Evolutionary conservation across 2,329 filamentous ascomycete genomes (phyloP), one percentile per base, ranked within the genome.

Genomic region (Colletotrichum tropicicola): DNA sequence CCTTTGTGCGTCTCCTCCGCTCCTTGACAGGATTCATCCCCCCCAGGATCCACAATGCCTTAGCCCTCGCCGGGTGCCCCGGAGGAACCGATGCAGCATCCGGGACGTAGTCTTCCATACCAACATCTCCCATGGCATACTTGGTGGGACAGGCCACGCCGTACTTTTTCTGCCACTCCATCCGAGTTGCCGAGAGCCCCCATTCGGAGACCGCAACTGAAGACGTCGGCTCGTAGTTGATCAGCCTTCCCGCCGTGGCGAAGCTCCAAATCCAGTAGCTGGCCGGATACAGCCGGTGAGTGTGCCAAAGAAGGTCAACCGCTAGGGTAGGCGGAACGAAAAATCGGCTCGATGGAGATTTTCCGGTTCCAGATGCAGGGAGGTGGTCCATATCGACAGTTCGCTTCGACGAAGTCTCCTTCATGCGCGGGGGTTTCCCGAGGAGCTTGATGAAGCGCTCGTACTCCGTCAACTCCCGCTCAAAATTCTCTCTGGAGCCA

Each of bases 261-360:
- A 66, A 55, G 10, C 58, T 63, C 44, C 57, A 66, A 6, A 45
- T 9, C 66, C 66, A 68, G 44, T 68, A 68, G 25, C 13, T 62
- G 2, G 53, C 66, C 5, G 66, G 66, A 17, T 59, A 68, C 9
- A 68, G 30, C 3, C 66, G 62, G 21, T 68, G 63, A 3, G 66
- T 63, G 27, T 63, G 66, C 66, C 66, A 68, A 4, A 68, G 58
- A 1, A 68, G n/a, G 28, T 68, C 66, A 1, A 68, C 17, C 7
- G 15, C 43, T 15, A 68, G 15, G 4, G 49, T 68, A 1, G 63
- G 66, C 2, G 66, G 66, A 1, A 63, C 45, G 13, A 63, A 54
- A 5, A 27, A 44, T 1, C 49, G 57, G 9, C 45, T 56, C 15
- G 35, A 7, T 9, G 13, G 19, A 6, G 27, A 8, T 1, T 17